Evolutionary conservation across 208 protist species (phyloP).

Genomic region (Trypanosoma vivax): DNA sequence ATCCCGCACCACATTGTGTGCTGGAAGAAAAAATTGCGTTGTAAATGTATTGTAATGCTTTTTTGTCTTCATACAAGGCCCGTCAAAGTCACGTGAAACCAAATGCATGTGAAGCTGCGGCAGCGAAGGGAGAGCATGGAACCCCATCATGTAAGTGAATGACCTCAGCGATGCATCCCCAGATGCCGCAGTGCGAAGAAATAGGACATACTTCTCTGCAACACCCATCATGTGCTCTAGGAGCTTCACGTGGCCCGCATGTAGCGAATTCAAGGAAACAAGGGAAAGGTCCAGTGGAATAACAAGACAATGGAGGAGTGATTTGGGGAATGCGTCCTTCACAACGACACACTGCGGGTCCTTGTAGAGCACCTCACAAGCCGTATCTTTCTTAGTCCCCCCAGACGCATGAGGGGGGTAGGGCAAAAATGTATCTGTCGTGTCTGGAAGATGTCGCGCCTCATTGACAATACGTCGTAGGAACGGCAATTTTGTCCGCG

Average conservation of each 20-base stretch:
- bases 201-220: conserved; percentile 45
- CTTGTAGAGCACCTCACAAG: conserved; percentile 63
- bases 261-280: conserved; percentile 53
- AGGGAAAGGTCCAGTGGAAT: conserved; percentile 68
- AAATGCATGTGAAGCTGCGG: conserved; percentile 86
- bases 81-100: conserved; percentile 74
- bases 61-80: conserved; percentile 67
- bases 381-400: conserved; percentile 21
- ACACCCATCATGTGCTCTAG: conserved; percentile 51
- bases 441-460: conserved; percentile 25
- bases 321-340: conserved; percentile 86
- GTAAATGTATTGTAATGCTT: conserved; percentile 90
- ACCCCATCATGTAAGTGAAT: conserved; percentile 64
- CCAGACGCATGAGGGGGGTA: conserved; percentile 33
- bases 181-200: conserved; percentile 22
- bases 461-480: conserved; percentile 62
- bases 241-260: conserved; percentile 32
- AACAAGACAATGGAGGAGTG: conserved; percentile 73
- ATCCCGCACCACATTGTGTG: conserved; percentile 50
- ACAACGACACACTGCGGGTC: conserved; percentile 67
- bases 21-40: conserved; percentile 81
- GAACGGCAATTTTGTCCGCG: conserved; percentile 66
- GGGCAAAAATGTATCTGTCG: conserved; percentile 26
- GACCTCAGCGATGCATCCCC: conserved; percentile 10
- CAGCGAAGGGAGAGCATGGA: conserved; percentile 80